Evolutionary conservation across 1,284 basidiomycete species (phyloP).

Genomic region (Marasmius sp.): DNA sequence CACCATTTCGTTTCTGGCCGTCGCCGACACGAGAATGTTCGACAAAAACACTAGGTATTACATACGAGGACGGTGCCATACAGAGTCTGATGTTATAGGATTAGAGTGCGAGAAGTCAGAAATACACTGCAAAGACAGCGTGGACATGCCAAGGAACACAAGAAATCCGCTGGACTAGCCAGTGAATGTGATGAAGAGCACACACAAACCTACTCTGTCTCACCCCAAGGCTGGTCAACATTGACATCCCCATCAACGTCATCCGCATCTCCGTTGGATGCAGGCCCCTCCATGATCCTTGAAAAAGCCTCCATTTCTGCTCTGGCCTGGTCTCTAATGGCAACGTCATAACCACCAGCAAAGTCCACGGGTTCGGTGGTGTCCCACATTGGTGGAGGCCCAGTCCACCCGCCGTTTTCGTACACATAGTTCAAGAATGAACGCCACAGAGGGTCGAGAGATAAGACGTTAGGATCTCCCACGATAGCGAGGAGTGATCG

Average conservation of each 20-base stretch:
- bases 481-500: conserved; percentile 56
- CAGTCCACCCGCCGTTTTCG: conserved; percentile 49
- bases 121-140: too few relatives aligned
- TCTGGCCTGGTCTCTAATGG: conserved; percentile 2
- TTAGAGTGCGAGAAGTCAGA: too few relatives aligned
- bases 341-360: background rate
- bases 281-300: conserved; percentile 10
- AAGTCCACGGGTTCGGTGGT: conserved; percentile 26
- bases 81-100: too few relatives aligned
- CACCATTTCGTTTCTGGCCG: too few relatives aligned
- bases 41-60: too few relatives aligned
- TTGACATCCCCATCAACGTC: conserved; percentile 3
- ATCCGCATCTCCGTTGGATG: conserved; percentile 4
- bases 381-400: conserved; percentile 47
- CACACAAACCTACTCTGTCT: background rate
- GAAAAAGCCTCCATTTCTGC: conserved; percentile 14
- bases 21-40: too few relatives aligned
- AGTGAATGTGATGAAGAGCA: too few relatives aligned
- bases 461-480: conserved; percentile 53
- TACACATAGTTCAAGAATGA: conserved; percentile 52
- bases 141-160: too few relatives aligned
- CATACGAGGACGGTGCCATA: too few relatives aligned
- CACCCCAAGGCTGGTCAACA: conserved; percentile 13
- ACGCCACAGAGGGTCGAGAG: conserved; percentile 58
- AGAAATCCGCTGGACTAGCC: too few relatives aligned